These are phyloP conservation scores for Kurtzmaniella quercitrusa DNA, from an alignment of 1,139 yeast genomes.

Conservation along the genomic window DNA sequence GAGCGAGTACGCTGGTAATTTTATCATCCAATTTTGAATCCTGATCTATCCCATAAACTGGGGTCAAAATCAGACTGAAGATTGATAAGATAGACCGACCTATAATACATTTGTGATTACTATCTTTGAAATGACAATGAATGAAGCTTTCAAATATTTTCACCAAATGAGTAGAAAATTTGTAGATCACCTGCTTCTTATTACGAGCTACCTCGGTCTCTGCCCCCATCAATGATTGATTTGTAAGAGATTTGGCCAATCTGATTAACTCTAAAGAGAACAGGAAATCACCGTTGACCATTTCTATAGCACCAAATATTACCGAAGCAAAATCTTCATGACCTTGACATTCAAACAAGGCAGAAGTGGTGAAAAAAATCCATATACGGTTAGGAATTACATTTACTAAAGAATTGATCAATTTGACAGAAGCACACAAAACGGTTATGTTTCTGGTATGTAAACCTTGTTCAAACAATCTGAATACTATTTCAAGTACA, in stretches of 20 bases:
- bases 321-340: constrained; percentile 64
- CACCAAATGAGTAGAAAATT: constrained; percentile 53
- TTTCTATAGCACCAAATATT: constrained; percentile 70
- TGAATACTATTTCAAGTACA: constrained; percentile 61
- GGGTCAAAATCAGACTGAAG: constrained; percentile 51
- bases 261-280: constrained; percentile 60
- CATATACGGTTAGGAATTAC: constrained; percentile 67
- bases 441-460: constrained; percentile 49
- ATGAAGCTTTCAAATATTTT: constrained; percentile 71
- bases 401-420: constrained; percentile 46
- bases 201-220: constrained; percentile 19
- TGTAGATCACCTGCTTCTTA: constrained; percentile 53
- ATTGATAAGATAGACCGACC: constrained; percentile 55
- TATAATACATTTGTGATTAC: constrained; percentile 57
- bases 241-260: constrained; percentile 50
- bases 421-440: constrained; percentile 44
- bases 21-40: constrained; percentile 32
- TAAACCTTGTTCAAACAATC: constrained; percentile 65
- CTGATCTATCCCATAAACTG: constrained; percentile 57
- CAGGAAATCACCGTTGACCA: constrained; percentile 60
- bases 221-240: constrained; percentile 39
- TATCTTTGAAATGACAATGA: constrained; percentile 60
- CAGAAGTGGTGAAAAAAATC: constrained; percentile 70
- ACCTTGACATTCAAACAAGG: constrained; percentile 60
- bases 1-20: constrained; percentile 47